Base-by-base conservation (phyloP, 768 basidiomycete species). In the Naganishia onofrii region DNA sequence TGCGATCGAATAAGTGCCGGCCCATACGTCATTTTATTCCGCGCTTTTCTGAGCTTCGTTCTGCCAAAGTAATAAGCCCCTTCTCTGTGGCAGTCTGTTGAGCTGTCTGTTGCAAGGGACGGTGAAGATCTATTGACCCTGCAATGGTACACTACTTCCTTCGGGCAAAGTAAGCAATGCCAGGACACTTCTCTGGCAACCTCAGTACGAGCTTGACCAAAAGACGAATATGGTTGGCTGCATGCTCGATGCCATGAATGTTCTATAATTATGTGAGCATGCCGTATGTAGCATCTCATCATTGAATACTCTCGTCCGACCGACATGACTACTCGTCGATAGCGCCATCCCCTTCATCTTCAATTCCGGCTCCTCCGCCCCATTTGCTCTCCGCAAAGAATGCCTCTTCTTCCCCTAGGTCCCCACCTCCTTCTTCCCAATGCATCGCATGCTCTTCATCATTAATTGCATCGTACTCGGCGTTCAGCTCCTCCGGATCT, bases 331-430 rank as follows among this genome's bases (percentile, higher is more conserved):
- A 66, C 55, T 75, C 77, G 38, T 78, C 79, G 32, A 74, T 76
- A 42, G 76, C 76, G 15, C 72, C 72, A 29, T 77, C 75, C 28
- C 70, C 71, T 54, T 79, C 80, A 21, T 78, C 80, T n/a, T 75
- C 78, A 44, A 77, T 76, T 12, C 71, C 77, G 15, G 74, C 77
- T 67, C 79, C 78, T 56, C 66, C 70, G 4, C 76, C 77, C 72
- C 77, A 78, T 38, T 70, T 71, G 29, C 72, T 74, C 67, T 80
- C 78, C 52, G 74, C 69, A 15, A 77, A 70, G 55, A 70, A 78
- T 38, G 77, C 79, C 68, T 77, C 69, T 42, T 74, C 76, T 13
- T 56, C 64, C 6, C 36, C 48, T 31, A 60, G 46, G 32, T 67
- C 65, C 53, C 71, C 69, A 23, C 32, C 72, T 51, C 67, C 56